phyloP scores from a whole-genome alignment of 2,329 filamentous ascomycete species.

The Pezicula carpinea region DNA sequence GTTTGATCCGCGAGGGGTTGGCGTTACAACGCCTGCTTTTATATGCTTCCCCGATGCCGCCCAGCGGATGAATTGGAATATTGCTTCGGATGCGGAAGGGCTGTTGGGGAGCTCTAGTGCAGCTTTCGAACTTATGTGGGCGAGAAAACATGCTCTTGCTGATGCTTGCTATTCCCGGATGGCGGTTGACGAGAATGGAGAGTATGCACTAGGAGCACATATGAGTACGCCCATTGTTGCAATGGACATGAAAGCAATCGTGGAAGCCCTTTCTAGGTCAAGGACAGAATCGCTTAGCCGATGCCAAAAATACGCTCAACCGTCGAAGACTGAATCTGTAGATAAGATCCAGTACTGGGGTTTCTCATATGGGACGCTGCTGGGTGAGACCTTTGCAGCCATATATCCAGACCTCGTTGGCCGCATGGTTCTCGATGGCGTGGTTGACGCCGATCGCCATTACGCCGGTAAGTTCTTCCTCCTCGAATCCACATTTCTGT shows the following conservation, averaged over 20 bases:
- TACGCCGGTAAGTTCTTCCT: no score
- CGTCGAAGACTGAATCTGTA: no score
- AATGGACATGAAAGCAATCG: no score
- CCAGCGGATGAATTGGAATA: neutral
- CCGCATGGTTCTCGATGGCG: conserved; percentile 28
- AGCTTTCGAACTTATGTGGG: neutral
- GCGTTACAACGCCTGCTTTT: conserved; percentile 41
- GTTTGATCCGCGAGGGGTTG: conserved; percentile 43
- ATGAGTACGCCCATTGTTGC: no score
- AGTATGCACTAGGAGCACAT: conserved; percentile 12
- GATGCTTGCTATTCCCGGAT: no score
- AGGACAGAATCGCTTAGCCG: no score
- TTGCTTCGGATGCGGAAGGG: conserved; percentile 9
- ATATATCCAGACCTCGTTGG: conserved; percentile 35
- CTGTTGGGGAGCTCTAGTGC: conserved; percentile 19
- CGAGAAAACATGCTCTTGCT: no score
- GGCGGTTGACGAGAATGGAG: no score
- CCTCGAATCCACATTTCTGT: no score
- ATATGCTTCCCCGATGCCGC: conserved; percentile 34
- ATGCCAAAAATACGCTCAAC: no score
- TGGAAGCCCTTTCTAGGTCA: no score
- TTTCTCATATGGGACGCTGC: conserved; percentile 40
- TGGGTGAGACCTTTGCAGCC: conserved; percentile 36
- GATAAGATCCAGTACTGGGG: conserved; percentile 40
- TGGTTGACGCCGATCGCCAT: conserved; percentile 15